Evolutionary conservation across 257 asterid genomes (phyloP).

Genomic region (Ilex asprella): DNA sequence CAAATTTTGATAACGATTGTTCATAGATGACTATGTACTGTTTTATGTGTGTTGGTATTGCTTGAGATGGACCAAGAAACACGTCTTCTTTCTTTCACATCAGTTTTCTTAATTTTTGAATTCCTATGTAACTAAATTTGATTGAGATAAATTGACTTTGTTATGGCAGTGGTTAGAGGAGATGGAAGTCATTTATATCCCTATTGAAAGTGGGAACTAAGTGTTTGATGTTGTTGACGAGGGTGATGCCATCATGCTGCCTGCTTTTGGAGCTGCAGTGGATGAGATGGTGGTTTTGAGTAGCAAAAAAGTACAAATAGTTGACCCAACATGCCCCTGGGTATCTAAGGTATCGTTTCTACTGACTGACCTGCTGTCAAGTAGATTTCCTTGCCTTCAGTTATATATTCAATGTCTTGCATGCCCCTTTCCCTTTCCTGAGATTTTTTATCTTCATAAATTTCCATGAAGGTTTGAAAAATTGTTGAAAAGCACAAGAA

Average conservation of each 20-base stretch:
- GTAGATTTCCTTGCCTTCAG: too few species aligned
- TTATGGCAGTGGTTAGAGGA: constrained; percentile 63
- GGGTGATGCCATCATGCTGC: constrained; percentile 88
- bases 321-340: constrained; percentile 99
- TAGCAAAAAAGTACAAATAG: constrained; percentile 84
- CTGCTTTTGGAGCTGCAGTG: constrained; percentile 96
- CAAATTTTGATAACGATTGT: not conserved
- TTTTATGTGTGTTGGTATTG: too few species aligned
- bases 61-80: too few species aligned
- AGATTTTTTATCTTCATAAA: not conserved
- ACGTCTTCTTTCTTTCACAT: too few species aligned
- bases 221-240: constrained; percentile 61
- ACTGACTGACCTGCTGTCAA: not conserved
- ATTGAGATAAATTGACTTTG: constrained; percentile 7
- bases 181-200: constrained; percentile 62
- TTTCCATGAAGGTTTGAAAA: constrained; percentile 72
- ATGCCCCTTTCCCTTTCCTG: not conserved
- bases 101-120: not conserved
- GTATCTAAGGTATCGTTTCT: constrained; percentile 65
- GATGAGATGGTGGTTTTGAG: constrained; percentile 83
- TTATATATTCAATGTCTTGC: constrained; percentile 1
- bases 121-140: not conserved
- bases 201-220: constrained; percentile 55
- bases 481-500: constrained; percentile 92
- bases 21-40: not conserved